Base-by-base conservation (phyloP, 805 yeast species). In the Candida corydali region DNA sequence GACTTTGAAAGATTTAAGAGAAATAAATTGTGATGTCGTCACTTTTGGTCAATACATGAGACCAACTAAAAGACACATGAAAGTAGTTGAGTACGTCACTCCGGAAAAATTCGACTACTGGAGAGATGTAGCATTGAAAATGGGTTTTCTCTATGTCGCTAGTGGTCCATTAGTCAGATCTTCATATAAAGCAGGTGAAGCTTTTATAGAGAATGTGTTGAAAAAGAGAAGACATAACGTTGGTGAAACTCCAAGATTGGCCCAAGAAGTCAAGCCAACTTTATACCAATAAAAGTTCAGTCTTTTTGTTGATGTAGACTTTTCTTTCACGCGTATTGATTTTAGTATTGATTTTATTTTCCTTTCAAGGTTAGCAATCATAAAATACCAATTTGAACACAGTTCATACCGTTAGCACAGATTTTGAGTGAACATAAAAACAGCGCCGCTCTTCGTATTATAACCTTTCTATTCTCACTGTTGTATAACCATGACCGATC, bases 1-100 rank as follows among this genome's bases (percentile, higher is more conserved):
- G 46, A 81, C 97, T 0, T 58, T 93, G 51, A 70, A 61, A 43
- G 95, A 86, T 56, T 68, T 94, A 47, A 76, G 98, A 44, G 78
- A 65, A 14, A 75, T 82, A 29, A 65, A 73, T 7, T 93, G 95
- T 59, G 98, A 93, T 54, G 95, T 93, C 34, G 96, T 93, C 12
- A 93, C 99, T 0, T 93, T 93, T 63, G 99, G 99, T 25, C 99
- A 93, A 64, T 93, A 93, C 61, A 93, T 93, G 97, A 76, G 98
- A 58, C 99, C 99, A 30, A 93, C 99, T 2, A 93, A 86, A 63
- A 80, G 98, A 55, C 99, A 93, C 61, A 88, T 93, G 94, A 89
- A 89, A 66, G 99, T 93, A 29, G 96, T 86, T 8, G 97, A 91
- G 49, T 93, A 93, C 52, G 78, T 93, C 14, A 83, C 79, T 17